Percentiles rank a stretch among this genome's conserved stretches.
Conservation (phyloP, 441 rosid genomes). For the Hypseocharis bilobata region DNA sequence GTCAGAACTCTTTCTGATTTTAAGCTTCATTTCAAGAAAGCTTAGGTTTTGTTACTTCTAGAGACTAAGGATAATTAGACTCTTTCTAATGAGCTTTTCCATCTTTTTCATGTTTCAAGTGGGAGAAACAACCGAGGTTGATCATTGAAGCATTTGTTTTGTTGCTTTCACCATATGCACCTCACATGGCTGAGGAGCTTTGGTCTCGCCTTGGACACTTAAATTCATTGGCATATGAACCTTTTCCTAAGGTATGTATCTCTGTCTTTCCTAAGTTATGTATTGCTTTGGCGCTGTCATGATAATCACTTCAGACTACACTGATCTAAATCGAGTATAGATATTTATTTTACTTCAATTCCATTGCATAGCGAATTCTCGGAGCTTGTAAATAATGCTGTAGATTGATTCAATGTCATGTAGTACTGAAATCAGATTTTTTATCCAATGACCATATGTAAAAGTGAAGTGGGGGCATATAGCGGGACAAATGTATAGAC, state of each 20-base stretch:
- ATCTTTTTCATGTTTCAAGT: conserved; percentile 31
- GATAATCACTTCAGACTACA: too few relatives aligned
- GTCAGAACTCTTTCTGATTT: neutral
- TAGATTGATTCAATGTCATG: too few relatives aligned
- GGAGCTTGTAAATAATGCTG: too few relatives aligned
- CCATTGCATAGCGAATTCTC: too few relatives aligned
- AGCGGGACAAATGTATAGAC: neutral
- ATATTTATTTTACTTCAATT: too few relatives aligned
- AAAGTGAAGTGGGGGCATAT: neutral
- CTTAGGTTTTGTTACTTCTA: too few relatives aligned
- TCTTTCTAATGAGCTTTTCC: neutral
- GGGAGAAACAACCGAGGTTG: conserved; percentile 68
- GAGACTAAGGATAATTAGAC: too few relatives aligned
- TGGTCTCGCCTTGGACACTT: conserved; percentile 74
- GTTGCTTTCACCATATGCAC: conserved; percentile 82
- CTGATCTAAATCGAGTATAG: too few relatives aligned
- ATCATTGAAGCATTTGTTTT: conserved; percentile 59
- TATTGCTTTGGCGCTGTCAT: too few relatives aligned
- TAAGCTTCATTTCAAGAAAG: neutral
- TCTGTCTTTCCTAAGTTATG: neutral
- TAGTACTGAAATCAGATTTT: too few relatives aligned
- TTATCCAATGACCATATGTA: too few relatives aligned
- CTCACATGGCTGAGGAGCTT: conserved; percentile 93
- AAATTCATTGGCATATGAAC: conserved; percentile 54
- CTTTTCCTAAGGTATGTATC: conserved; percentile 55